These are phyloP conservation scores for Penicillium thymicola DNA, from an alignment of 2,329 filamentous ascomycete genomes.

Conservation along the genomic window DNA sequence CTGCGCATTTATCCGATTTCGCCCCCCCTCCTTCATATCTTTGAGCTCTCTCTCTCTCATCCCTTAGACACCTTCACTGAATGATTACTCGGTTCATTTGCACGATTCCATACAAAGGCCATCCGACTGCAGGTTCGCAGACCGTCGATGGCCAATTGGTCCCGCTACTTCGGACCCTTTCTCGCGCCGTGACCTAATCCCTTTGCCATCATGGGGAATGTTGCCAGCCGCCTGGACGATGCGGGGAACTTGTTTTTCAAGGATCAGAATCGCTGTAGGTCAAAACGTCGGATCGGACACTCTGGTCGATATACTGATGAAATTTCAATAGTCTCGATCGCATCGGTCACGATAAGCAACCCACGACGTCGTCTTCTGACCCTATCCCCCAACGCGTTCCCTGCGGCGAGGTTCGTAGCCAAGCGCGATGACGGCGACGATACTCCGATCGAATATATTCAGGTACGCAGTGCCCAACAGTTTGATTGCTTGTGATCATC, in stretches of 20 bases:
- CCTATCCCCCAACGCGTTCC: slow-evolving; percentile 81
- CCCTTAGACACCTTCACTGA: slow-evolving; percentile 10
- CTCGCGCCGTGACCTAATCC: slow-evolving; percentile 29
- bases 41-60: slow-evolving; percentile 8
- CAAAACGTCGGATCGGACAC: slow-evolving; percentile 7
- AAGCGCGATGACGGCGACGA: slow-evolving; percentile 71
- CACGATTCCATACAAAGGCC: slow-evolving; percentile 12
- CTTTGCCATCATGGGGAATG: slow-evolving; percentile 73
- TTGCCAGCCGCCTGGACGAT: slow-evolving; percentile 85
- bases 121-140: slow-evolving; percentile 26
- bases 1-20: slow-evolving; percentile 13
- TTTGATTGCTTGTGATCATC: slow-evolving; percentile 2
- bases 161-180: slow-evolving; percentile 27
- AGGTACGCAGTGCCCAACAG: slow-evolving; percentile 55
- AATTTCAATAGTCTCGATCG: slow-evolving; percentile 69
- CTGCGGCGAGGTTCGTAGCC: slow-evolving; percentile 72
- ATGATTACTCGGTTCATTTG: slow-evolving; percentile 21
- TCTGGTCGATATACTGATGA: slow-evolving; percentile 11
- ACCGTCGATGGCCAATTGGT: slow-evolving; percentile 34
- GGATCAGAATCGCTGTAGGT: slow-evolving; percentile 84
- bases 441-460: slow-evolving; percentile 80
- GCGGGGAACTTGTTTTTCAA: slow-evolving; percentile 73
- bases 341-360: slow-evolving; percentile 77
- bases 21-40: slow-evolving; percentile 17
- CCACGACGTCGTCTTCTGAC: slow-evolving; percentile 73